Base-by-base conservation (phyloP, 208 protist species). In the Leishmania mexicana region DNA sequence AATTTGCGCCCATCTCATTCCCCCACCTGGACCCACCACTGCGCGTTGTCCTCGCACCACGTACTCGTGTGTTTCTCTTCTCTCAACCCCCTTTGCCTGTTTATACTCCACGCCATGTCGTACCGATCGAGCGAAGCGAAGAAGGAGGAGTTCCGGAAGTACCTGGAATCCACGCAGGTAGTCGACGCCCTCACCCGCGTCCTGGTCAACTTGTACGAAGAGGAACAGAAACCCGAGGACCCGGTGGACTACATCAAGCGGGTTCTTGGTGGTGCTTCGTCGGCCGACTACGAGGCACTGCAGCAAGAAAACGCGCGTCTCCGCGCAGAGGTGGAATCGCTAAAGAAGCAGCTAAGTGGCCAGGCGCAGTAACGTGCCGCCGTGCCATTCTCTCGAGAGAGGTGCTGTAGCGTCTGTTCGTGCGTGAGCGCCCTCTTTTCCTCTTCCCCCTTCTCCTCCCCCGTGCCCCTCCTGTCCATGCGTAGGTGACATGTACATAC, bases 131-230 rank as follows among this genome's bases (percentile, higher is more conserved):
- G 93, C 77, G 96, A 98, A 75, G 91, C 94, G 6, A 98, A 98
- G 88, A 98, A 98, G 93, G 96, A 98, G 81, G 95, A 98, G 87
- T 98, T 98, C 86, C 95, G 96, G 75, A 98, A 97, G 85, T 98
- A 98, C 81, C 91, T 98, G 45, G 96, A 98, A 84, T 89, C 93
- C 4, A 97, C 91, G 24, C 94, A 97, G 49, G 96, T 98, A 10
- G 96, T 98, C 53, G 96, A 98, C 80, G 93, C 95, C 21, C 88
- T 98, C 54, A 98, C 96, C 8, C 95, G 96, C 38, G 96, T 98
- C 1, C 87, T 98, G 10, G 96, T 98, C 13, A 98, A 97, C 76
- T 88, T 98, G 5, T 98, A 98, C 87, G 96, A 98, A 79, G 95
- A 98, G 81, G 91, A 95, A 15, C 95, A 98, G 45, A 97, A 96